Percentiles rank a stretch among this genome's conserved stretches.
These are phyloP conservation scores for Thalassia testudinum DNA, from an alignment of 116 monocot species.

Conservation along the genomic window DNA sequence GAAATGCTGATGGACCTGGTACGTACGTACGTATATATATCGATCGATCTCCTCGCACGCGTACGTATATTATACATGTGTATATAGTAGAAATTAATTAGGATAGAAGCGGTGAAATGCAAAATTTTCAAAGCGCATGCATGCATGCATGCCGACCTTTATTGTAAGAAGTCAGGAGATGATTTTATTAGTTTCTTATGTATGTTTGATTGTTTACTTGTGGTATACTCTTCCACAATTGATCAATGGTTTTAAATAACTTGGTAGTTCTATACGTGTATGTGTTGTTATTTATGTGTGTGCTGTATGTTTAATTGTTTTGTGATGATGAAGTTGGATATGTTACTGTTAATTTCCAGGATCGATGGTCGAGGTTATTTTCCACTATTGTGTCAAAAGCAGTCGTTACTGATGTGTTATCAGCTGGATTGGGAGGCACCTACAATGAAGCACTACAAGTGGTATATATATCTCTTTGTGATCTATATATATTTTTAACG, in stretches of 20 bases:
- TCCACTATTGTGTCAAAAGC: background rate
- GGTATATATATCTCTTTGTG: background rate
- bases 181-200: too few relatives aligned
- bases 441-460: background rate
- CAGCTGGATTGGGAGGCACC: background rate
- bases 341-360: background rate
- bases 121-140: too few relatives aligned
- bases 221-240: too few relatives aligned
- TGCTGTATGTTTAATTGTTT: background rate
- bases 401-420: background rate
- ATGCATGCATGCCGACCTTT: too few relatives aligned
- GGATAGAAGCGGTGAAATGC: too few relatives aligned
- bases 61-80: too few relatives aligned
- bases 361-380: constrained; percentile 5
- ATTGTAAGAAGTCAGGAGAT: too few relatives aligned
- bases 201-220: too few relatives aligned
- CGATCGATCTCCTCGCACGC: background rate
- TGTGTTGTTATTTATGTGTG: background rate
- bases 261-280: too few relatives aligned
- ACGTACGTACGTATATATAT: background rate
- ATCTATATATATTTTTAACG: too few relatives aligned
- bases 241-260: too few relatives aligned
- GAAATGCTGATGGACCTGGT: constrained; percentile 75
- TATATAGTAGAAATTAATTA: too few relatives aligned
- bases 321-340: background rate